Conservation (phyloP, 2,329 filamentous ascomycete species). For the Cryphonectria radicalis region DNA sequence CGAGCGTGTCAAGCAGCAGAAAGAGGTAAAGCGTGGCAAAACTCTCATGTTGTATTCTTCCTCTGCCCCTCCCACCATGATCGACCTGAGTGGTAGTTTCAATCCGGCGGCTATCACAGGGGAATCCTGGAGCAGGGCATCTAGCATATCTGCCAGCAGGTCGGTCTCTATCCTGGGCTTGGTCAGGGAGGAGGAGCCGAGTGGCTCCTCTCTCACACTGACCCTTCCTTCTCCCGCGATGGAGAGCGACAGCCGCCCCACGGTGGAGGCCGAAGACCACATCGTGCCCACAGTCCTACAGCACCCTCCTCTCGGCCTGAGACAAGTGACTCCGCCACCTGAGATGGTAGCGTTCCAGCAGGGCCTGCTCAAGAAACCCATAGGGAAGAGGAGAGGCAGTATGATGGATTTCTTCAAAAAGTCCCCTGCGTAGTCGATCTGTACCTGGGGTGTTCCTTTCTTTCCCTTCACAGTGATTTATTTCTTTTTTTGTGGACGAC, state of each 20-base stretch:
- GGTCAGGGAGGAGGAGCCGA: constrained; percentile 5
- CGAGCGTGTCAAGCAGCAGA: constrained; percentile 57
- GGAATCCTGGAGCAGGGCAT: not conserved
- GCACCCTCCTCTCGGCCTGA: constrained; percentile 24
- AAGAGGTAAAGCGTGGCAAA: constrained; percentile 56
- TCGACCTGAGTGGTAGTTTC: not conserved
- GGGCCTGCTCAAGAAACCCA: not conserved
- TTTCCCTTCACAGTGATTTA: not conserved
- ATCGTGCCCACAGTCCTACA: not conserved
- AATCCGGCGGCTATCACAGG: too few relatives aligned
- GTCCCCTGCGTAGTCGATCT: constrained; percentile 17
- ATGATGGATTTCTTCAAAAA: constrained; percentile 21
- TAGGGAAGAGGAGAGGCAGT: constrained; percentile 11
- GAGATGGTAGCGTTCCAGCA: constrained; percentile 15
- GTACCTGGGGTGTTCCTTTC: not conserved
- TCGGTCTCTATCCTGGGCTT: not conserved
- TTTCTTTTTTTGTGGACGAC: not conserved
- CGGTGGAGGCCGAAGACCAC: not conserved
- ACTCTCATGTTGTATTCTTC: constrained; percentile 14
- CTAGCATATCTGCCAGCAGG: not conserved
- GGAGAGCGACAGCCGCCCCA: not conserved
- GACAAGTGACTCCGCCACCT: constrained; percentile 23
- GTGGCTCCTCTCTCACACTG: not conserved
- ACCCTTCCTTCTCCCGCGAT: not conserved
- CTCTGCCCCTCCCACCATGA: constrained; percentile 1